Evolutionary conservation across 2,329 filamentous ascomycete genomes (phyloP), one percentile per base, ranked within the genome.

Genomic region (Xylariaceae sp.): DNA sequence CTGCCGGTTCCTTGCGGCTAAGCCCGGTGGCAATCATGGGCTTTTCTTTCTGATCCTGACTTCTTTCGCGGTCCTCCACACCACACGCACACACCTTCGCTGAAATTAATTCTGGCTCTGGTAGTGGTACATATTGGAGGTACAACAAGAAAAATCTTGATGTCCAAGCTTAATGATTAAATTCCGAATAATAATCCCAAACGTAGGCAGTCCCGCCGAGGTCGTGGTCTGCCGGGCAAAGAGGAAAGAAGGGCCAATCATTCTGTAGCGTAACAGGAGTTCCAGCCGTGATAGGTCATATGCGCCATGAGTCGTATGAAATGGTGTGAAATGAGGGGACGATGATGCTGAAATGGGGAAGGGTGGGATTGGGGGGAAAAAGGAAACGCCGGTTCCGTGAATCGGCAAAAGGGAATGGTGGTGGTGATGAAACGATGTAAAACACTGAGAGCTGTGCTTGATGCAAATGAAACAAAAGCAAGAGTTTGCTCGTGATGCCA

Each of bases 231-330:
- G 41, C 45, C 42, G 38, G 40, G 34, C n/a, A n/a, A n/a, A n/a
- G n/a, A n/a, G n/a, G n/a, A n/a, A 47, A 47, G 40, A 45, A 41
- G 34, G 48, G 38, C 40, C 45, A 46, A 45, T 47, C 40, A 36
- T 49, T 29, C 44, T 8, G 8, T 7, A 55, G 54, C 56, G 48
- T 53, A 45, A 57, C 48, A 49, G 54, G 47, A 54, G 51, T 56
- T 47, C 52, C 51, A 57, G 53, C 52, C 56, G 48, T 59, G 40
- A 51, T 56, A 49, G 54, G 49, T 58, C 57, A 55, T 58, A 49
- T 58, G 59, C 57, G 56, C 57, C 56, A 54, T 61, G 55, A 59
- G 53, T 60, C 57, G 56, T 61, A 51, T 49, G 45, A 53, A 34
- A 36, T 39, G 36, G 37, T 25, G 35, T 43, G 40, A 17, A 17